Base-by-base conservation (phyloP, 768 basidiomycete genomes). In the Boletus reticulatus region DNA sequence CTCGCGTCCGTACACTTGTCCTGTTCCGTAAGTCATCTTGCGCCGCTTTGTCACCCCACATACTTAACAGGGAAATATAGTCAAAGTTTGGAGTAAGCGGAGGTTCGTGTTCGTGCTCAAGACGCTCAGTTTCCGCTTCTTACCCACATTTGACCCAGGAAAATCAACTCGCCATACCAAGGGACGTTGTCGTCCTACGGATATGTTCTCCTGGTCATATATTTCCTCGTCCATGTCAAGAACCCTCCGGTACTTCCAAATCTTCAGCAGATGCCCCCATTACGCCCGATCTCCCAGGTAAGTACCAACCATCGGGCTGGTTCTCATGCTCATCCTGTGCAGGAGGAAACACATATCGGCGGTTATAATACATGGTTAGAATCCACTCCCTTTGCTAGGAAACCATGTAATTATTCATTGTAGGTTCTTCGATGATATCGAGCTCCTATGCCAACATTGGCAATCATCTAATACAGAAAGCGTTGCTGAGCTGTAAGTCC, bases 61-160 rank as follows among this genome's bases (percentile, higher is more conserved):
- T 39, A 45, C 58, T 65, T 38, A 63, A 59, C 47, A 34, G 46
- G 43, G 55, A 22, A 48, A 42, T 41, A 8, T 62, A 98, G 95
- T 99, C 67, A 99, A 99, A 80, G 94, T 99, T 20, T 99, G 96
- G 96, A 92, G 92, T 65, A 99, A 98, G 75, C 83, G 94, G 73
- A 83, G 95, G 90, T 89, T 53, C 37, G 52, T 48, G 14, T 36
- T 29, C 36, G 27, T 31, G 4, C 20, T 46, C 38, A n/a, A 4
- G 27, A 11, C 29, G n/a, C 43, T 43, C 24, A 32, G 32, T 29
- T 39, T 41, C 29, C 19, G 24, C 4, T 36, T 50, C 51, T 52
- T 31, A 56, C 48, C 27, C 41, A 14, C 29, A 36, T n/a, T 61
- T 42, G 31, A 32, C 43, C 2, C 64, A 92, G 91, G 74, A 95